These are phyloP conservation scores for Pseudoperonospora humuli DNA, from an alignment of 352 stramenopile genomes.

Conservation along the genomic window DNA sequence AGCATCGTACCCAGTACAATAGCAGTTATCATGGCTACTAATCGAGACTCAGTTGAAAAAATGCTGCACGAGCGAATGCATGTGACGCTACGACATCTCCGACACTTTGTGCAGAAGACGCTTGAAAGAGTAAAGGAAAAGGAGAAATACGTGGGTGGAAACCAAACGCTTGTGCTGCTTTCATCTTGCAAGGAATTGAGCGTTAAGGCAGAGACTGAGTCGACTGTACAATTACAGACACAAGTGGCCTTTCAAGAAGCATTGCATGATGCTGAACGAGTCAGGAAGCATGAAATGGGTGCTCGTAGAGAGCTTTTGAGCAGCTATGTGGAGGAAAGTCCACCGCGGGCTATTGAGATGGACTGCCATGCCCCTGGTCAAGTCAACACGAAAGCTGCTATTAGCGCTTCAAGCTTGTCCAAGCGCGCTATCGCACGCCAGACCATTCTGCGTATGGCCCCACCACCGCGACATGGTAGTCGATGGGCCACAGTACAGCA, in stretches of 20 bases:
- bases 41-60: no score
- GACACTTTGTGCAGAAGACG: no score
- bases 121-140: no score
- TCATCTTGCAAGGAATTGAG: conserved; percentile 18
- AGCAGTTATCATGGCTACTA: no score
- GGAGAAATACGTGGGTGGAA: no score
- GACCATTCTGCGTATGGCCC: conserved; percentile 12
- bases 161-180: no score
- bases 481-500: conserved; percentile 19
- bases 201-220: not conserved
- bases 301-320: conserved; percentile 9
- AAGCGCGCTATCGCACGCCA: conserved; percentile 14
- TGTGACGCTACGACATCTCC: no score
- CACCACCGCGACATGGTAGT: conserved; percentile 13
- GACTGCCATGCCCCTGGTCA: conserved; percentile 16
- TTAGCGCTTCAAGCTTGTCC: conserved; percentile 11
- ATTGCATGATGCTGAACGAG: not conserved
- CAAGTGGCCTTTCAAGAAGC: not conserved
- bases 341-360: conserved; percentile 11
- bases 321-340: conserved; percentile 15
- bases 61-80: no score
- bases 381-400: conserved; percentile 11
- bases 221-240: no score
- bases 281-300: not conserved
- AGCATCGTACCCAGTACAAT: no score